Base-by-base conservation (phyloP, 495 filamentous ascomycete genomes). In the Bombardia bombarda region DNA sequence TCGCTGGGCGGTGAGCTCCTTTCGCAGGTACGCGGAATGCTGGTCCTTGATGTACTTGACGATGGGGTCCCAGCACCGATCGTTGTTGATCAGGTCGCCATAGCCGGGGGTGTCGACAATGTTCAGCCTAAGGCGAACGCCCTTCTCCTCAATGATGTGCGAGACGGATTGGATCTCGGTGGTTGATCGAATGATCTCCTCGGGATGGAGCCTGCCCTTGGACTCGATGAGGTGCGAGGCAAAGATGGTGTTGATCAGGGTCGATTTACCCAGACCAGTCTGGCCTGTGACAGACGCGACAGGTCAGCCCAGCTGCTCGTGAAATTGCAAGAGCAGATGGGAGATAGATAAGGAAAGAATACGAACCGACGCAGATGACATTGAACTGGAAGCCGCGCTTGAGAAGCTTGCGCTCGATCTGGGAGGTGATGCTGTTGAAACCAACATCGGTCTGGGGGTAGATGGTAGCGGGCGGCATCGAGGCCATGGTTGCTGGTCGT, bases 11-110 rank as follows among this genome's bases (percentile, higher is more conserved):
- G 92, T 97, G 53, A 99, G 88, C 62, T 99, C 92, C 75, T 99
- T 99, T 65, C 93, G 85, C 38, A 99, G 86, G 70, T 95, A 99
- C 55, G 93, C 89, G n/a, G 87, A 93, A 74, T 99, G 93, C 73
- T 99, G 92, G 69, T 99, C 93, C 76, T 99, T 99, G 77, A 99
- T 99, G 70, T 99, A 99, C 73, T 97, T 97, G 72, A 99, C 90
- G 62, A 99, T 99, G 38, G 93, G 90, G 56, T 93, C 83, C 92
- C 92, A 98, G 56, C 92, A 98, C 62, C 94, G 88, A 61, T 97
- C 93, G 70, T 98, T 98, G 81, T 98, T 97, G 64, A 98, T 92
- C 57, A 96, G 87, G 65, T 98, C 92, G 58, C 92, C 92, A 57
- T 97, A 98, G 42, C 92, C 92, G 38, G 92, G 92, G 31, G 92